Base-by-base conservation (phyloP, 306 rosid species). In the Potentilla sterilis region DNA sequence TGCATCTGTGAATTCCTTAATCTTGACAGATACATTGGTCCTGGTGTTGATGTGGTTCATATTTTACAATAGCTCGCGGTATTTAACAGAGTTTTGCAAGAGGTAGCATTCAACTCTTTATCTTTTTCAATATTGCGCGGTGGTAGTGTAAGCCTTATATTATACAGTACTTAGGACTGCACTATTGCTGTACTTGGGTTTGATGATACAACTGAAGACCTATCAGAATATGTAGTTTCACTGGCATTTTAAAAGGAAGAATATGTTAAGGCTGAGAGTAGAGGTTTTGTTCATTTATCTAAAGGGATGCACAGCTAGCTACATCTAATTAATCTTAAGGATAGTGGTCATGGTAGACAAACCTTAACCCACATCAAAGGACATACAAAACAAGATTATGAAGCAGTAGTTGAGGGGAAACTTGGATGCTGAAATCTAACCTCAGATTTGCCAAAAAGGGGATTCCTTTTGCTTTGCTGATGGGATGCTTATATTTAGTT, bases 11-110 rank as follows among this genome's bases (percentile, higher is more conserved):
- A 70, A 73, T 81, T 92, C 91, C 89, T 86, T 63, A 81, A 76
- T 62, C 63, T 47, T 66, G 69, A 40, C 73, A 95, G 98, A 92
- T 85, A 76, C 80, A 32, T 46, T 95, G 89, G 86, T 92, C 78
- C 62, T 89, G 54, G 85, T 95, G 59, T 80, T 95, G 75, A 86
- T 90, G 88, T 89, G 97, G 90, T 95, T 90, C 72, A 78, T 95
- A 46, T 48, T 85, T 70, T 78, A 83, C 83, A 88, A 88, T 62
- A 86, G 83, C 21, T 82, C 85, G 0, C 86, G 92, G 79, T 84
- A 81, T 42, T 59, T 70, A 7, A 51, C 85, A 42, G 89, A 78
- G 79, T 77, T 88, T 83, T 78, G 81, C 83, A 87, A 81, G 84
- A 90, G 97, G 98, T 95, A 74, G 8, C n/a, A 10, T 46, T 61